Evolutionary conservation across 352 stramenopile genomes (phyloP), one percentile per base, ranked within the genome.

Genomic region (Pythium scleroteichum): DNA sequence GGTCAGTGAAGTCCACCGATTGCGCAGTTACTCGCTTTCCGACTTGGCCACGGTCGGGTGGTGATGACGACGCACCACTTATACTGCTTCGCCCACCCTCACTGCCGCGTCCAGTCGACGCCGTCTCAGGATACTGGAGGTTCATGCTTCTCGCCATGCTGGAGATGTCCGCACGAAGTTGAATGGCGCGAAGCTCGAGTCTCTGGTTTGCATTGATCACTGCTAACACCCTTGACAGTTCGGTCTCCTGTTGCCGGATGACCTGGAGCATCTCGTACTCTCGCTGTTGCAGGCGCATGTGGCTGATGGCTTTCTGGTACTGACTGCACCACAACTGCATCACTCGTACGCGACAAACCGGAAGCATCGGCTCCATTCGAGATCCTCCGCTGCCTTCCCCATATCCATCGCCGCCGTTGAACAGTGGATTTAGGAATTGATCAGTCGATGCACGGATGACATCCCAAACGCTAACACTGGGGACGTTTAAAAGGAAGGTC

Each of bases 281-380:
- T 27, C 85, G 85, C 65, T 95, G 85, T 58, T 95, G 85, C 35
- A 95, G 54, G 1, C 85, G 79, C 85, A 95, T 95, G 62, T 95
- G 85, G 22, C 85, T 87, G 47, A 95, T 92, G 2, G 85, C 85
- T 42, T 95, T 95, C 49, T 95, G 85, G 58, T 95, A 92, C 62
- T 95, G 85, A 41, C 83, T 90, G 27, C 76, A 73, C 85, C 85
- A 95, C 4, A 95, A 69, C 61, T 95, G 85, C 83, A 94, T 94
- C 19, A 92, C 66, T n/a, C 85, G 85, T 1, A 94, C 85, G 42
- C 82, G 79, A 40, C 85, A 93, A n/a, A 93, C 78, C 1, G 85
- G 85, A 5, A 92, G 48, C 80, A 94, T 93, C 0, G 77, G 69
- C 27, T 94, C 84, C 67, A 90, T 79, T 13, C 69, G 68, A 10